Evolutionary conservation across 2,329 filamentous ascomycete genomes (phyloP), one percentile per base, ranked within the genome.

Genomic region (Trichoderma guizhouense): DNA sequence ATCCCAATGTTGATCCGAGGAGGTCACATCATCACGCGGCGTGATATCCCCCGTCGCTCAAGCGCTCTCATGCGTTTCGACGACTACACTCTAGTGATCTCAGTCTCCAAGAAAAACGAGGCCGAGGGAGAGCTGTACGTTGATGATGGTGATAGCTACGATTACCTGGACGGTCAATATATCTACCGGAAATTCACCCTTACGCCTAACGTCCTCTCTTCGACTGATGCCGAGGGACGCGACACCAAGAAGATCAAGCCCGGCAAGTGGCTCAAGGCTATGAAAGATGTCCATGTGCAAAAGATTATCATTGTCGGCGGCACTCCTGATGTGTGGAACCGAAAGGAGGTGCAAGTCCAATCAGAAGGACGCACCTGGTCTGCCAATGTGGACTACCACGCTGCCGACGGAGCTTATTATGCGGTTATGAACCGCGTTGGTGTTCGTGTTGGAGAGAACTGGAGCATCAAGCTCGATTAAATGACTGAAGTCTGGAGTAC

Each of bases 111-210:
- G 76, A 73, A 75, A 63, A 85, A 83, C 24, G 71, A 78, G 6
- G 94, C 95, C 0, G 88, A 91, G 62, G 96, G 96, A 32, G 91
- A 92, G 63, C 84, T 99, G 8, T 99, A 99, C 78, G 86, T 94
- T 34, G 96, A 99, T 78, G 96, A 99, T 75, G 96, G 96, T 62
- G 95, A 98, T 82, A 93, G 92, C 1, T 99, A 95, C 76, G 94
- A 97, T 70, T 94, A 93, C 79, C 86, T 97, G 80, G 85, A 90
- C 74, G 95, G 95, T 12, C 94, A 94, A 73, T 97, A 92, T 82
- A 95, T 98, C 76, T 91, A 97, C 83, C 93, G 94, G 72, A 87
- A 85, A 73, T 98, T 99, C 83, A 84, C 84, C 28, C 92, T 95
- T 73, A 83, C 85, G 32, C 83, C 82, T 72, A 86, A 87, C 18